These are phyloP conservation scores for Aquilaria malaccensis DNA, from an alignment of 345 rosid genomes.

Conservation along the genomic window DNA sequence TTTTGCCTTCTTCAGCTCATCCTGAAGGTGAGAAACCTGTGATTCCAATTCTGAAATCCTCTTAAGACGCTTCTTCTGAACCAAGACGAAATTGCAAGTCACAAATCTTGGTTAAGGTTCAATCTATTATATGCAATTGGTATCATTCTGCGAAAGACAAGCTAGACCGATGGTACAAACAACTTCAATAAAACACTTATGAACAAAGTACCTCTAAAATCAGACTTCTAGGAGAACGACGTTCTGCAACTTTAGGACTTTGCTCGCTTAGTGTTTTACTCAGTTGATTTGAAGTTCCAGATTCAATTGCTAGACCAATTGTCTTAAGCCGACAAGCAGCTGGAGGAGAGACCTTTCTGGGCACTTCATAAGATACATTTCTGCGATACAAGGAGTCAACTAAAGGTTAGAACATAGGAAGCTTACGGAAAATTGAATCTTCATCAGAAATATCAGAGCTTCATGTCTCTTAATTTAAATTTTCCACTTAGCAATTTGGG, in stretches of 20 bases:
- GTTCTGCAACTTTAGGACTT: conserved; percentile 73
- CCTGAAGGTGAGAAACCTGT: conserved; percentile 66
- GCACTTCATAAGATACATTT: conserved; percentile 54
- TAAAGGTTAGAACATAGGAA: no score
- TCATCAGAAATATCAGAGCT: no score
- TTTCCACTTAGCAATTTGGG: no score
- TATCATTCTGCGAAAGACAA: no score
- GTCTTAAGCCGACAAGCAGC: conserved; percentile 69
- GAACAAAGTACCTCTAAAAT: conserved; percentile 52
- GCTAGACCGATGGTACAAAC: no score
- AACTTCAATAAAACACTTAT: no score
- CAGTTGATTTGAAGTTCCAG: conserved; percentile 38
- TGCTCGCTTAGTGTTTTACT: conserved; percentile 59
- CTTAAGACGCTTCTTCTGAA: conserved; percentile 84
- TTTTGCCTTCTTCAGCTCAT: conserved; percentile 79
- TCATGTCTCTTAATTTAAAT: not conserved
- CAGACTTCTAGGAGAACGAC: conserved; percentile 76
- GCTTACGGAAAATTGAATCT: no score
- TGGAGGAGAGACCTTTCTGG: conserved; percentile 70
- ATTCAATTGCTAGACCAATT: conserved; percentile 40
- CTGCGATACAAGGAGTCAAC: conserved; percentile 25
- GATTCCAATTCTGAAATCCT: conserved; percentile 73
- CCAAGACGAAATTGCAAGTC: conserved; percentile 10
- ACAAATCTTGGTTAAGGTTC: no score
- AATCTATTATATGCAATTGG: no score